Percentiles rank a stretch among this genome's conserved stretches.
These are phyloP conservation scores for Penicillium palitans DNA, from an alignment of 2,329 filamentous ascomycete species.

Conservation along the genomic window DNA sequence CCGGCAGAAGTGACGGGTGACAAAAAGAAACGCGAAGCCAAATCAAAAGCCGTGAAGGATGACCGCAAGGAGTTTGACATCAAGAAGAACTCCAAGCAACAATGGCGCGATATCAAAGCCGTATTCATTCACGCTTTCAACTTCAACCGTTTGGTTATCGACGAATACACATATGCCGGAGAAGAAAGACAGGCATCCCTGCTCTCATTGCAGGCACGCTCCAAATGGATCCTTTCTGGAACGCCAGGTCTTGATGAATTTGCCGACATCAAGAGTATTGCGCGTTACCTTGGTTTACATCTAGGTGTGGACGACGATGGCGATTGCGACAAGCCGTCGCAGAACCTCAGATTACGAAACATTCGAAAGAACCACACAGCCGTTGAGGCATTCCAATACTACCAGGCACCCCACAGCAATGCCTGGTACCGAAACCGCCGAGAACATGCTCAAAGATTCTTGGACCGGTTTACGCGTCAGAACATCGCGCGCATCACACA, in stretches of 20 bases:
- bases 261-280: conserved; percentile 60
- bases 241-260: conserved; percentile 61
- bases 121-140: conserved; percentile 60
- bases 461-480: conserved; percentile 54
- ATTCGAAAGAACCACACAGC: conserved; percentile 33
- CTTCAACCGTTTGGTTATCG: conserved; percentile 62
- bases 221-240: conserved; percentile 63
- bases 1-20: neutral
- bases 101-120: conserved; percentile 29
- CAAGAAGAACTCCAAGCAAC: conserved; percentile 1
- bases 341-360: conserved; percentile 47
- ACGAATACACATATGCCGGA: conserved; percentile 63
- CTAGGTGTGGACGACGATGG: conserved; percentile 57
- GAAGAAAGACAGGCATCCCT: conserved; percentile 46
- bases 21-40: conserved; percentile 14
- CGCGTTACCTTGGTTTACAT: conserved; percentile 55
- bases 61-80: conserved; percentile 30
- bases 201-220: conserved; percentile 50
- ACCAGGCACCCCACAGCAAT: conserved; percentile 51
- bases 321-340: conserved; percentile 44
- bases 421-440: conserved; percentile 56
- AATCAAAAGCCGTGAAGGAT: conserved; percentile 12
- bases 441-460: conserved; percentile 55
- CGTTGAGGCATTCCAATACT: conserved; percentile 58
- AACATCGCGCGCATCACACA: conserved; percentile 48